Evolutionary conservation across 768 basidiomycete genomes (phyloP), one percentile per base, ranked within the genome.

Genomic region (Crassisporium funariophilum): DNA sequence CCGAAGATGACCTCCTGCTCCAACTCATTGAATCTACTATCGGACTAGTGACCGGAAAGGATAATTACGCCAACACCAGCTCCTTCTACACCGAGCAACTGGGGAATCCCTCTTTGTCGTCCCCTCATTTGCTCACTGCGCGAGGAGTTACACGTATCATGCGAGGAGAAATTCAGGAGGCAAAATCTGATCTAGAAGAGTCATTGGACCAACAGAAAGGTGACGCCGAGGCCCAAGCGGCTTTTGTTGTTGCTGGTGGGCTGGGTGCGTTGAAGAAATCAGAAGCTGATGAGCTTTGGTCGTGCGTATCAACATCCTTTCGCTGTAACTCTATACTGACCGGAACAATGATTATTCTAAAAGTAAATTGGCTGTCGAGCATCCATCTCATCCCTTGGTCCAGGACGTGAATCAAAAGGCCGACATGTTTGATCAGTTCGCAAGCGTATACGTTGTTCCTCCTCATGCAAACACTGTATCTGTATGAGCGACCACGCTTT

Each of bases 21-120:
- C 93, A 95, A 61, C 79, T 86, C 53, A 91, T 94, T 49, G 94
- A 98, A 71, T 86, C 93, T 11, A 82, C 77, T 16, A 83, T 91
- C 47, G 82, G 84, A 21, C 76, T 92, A 43, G 81, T 81, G 23
- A 86, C 87, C 4, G 87, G 86, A 7, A 83, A 81, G 51, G 88
- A 90, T 55, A 75, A 74, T 35, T 88, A 88, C 60, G 60, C 70
- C 23, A 78, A 75, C 42, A 54, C 75, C 10, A 66, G 62, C 46
- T 77, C 78, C 9, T 91, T 91, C 70, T 92, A 88, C 65, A 86
- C 85, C 4, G 90, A 93, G 56, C 90, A 92, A 61, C 70, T 91
- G 16, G 87, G 79, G 12, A 91, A 90, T 61, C 88, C 89, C 2
- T 87, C 86, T 10, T 62, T 91, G 41, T 78, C 84, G 11, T 88